These are phyloP conservation scores for Nicotiana rustica DNA, from an alignment of 305 asterid species.

Conservation along the genomic window DNA sequence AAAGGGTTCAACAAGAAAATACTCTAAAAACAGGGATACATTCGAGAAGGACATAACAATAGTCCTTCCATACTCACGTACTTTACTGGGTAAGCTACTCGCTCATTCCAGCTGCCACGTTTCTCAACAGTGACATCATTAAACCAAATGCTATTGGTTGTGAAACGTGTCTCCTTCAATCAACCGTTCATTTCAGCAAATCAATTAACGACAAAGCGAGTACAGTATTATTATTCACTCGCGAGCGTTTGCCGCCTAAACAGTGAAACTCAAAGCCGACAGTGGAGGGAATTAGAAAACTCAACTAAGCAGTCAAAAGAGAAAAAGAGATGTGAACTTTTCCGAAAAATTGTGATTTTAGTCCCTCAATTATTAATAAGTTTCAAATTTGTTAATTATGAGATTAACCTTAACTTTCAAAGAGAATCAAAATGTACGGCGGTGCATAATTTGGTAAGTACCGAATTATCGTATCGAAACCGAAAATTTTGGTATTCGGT, in stretches of 20 bases:
- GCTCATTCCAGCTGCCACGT: neutral
- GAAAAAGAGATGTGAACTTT: neutral
- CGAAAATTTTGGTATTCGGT: too few species aligned
- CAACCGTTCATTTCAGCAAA: neutral
- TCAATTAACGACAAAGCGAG: neutral
- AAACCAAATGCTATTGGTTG: neutral
- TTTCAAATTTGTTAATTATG: too few species aligned
- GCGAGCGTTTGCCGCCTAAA: neutral
- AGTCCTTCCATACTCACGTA: neutral
- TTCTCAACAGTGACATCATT: neutral
- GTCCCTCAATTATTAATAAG: neutral
- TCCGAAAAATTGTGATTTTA: neutral
- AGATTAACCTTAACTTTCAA: too few species aligned
- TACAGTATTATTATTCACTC: neutral
- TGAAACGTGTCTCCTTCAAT: constrained; percentile 2
- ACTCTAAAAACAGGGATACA: neutral
- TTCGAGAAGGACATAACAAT: neutral
- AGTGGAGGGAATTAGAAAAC: neutral
- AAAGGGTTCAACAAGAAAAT: neutral
- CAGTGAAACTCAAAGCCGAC: neutral
- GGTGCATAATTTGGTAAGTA: too few species aligned
- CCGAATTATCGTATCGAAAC: too few species aligned
- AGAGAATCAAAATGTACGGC: too few species aligned
- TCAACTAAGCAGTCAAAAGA: neutral
- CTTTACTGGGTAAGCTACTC: neutral